Evolutionary conservation across 2,329 filamentous ascomycete genomes (phyloP).

Genomic region (Bipolaris bicolor): DNA sequence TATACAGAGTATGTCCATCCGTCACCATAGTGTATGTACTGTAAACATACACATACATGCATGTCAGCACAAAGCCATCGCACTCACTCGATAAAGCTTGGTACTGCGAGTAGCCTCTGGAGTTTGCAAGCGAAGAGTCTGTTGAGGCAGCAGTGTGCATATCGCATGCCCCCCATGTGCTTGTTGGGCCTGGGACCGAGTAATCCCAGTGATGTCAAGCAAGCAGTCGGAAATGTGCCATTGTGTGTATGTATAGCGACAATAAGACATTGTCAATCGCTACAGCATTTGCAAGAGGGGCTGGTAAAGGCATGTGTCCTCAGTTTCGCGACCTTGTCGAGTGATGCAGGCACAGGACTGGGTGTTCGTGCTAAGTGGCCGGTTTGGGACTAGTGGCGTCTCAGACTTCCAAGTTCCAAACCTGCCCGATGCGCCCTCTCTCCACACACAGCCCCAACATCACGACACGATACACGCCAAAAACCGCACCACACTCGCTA

Average conservation of each 20-base stretch:
- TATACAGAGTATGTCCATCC: too few relatives aligned
- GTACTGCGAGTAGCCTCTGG: not conserved
- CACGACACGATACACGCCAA: slow-evolving; percentile 32
- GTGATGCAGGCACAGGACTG: slow-evolving; percentile 16
- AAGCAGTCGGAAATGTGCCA: not conserved
- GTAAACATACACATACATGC: not conserved
- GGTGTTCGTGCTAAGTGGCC: slow-evolving; percentile 39
- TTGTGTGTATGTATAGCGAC: not conserved
- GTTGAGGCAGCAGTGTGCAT: not conserved
- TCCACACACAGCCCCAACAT: slow-evolving; percentile 24
- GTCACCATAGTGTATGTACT: not conserved
- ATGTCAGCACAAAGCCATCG: not conserved
- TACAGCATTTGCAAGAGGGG: not conserved
- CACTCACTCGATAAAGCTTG: not conserved
- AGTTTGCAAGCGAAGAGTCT: not conserved
- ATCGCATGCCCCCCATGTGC: not conserved
- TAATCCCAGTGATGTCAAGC: not conserved
- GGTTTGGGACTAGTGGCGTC: slow-evolving; percentile 15
- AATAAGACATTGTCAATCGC: not conserved
- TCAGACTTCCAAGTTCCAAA: slow-evolving; percentile 33
- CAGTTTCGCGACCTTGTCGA: slow-evolving; percentile 18
- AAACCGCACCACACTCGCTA: slow-evolving; percentile 25
- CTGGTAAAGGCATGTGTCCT: not conserved
- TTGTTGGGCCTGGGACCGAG: not conserved
- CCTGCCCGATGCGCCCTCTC: slow-evolving; percentile 21